Evolutionary conservation across 345 rosid genomes (phyloP).

Genomic region (Cardamine resedifolia): DNA sequence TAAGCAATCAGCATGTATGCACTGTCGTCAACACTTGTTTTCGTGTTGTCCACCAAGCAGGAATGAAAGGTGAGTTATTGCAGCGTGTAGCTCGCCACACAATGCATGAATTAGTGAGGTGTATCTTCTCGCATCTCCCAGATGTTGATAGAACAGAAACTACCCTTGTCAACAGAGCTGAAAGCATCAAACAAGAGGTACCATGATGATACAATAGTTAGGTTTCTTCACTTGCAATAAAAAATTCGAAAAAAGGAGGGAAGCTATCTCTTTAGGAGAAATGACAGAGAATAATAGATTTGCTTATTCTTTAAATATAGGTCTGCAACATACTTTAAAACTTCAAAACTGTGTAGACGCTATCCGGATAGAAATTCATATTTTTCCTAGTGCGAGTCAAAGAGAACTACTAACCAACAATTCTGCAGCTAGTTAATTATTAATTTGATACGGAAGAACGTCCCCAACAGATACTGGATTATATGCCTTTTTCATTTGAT

Average conservation of each 20-base stretch:
- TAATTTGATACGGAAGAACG: neutral
- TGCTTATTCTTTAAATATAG: neutral
- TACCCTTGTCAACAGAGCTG: constrained; percentile 72
- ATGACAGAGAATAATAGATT: constrained; percentile 20
- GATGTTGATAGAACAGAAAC: constrained; percentile 72
- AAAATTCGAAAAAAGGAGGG: neutral
- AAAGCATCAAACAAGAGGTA: constrained; percentile 65
- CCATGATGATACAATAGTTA: constrained; percentile 5
- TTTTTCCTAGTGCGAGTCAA: constrained; percentile 6
- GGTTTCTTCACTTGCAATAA: constrained; percentile 11
- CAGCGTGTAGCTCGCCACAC: constrained; percentile 93
- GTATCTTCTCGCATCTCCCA: constrained; percentile 89
- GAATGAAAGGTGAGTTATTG: constrained; percentile 70
- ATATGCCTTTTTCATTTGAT: constrained; percentile 3
- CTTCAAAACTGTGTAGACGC: neutral
- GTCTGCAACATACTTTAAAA: constrained; percentile 12
- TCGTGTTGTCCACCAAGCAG: constrained; percentile 97
- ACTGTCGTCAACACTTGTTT: constrained; percentile 95
- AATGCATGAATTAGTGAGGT: constrained; percentile 88
- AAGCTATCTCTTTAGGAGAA: constrained; percentile 7
- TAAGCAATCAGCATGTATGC: constrained; percentile 97
- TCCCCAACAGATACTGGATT: neutral
- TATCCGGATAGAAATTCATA: neutral
- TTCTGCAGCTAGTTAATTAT: constrained; percentile 5
- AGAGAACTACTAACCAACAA: neutral